Percentiles rank a stretch among this genome's conserved stretches.
Conservation (phyloP, 768 basidiomycete species). For the Sistotremastrum suecicum region DNA sequence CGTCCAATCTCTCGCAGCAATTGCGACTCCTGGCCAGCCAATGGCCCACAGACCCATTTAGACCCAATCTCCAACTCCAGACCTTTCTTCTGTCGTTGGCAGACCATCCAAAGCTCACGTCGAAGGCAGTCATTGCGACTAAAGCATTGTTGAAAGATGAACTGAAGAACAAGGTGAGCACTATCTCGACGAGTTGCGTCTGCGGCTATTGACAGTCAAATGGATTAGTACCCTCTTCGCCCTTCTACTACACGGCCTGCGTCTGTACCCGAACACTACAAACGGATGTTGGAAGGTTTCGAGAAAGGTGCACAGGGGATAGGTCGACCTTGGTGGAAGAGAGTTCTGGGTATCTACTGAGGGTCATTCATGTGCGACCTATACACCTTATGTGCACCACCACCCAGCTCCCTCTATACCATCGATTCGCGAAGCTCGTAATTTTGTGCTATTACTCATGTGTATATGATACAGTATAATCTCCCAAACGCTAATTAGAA, state of each 20-base stretch:
- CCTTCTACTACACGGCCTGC: slow-evolving; percentile 51
- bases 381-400: neutral
- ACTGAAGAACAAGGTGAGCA: slow-evolving; percentile 41
- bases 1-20: slow-evolving; percentile 29
- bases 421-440: too few relatives aligned
- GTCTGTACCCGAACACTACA: slow-evolving; percentile 61
- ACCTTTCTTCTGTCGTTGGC: slow-evolving; percentile 50
- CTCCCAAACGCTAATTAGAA: neutral
- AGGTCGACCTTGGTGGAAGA: slow-evolving; percentile 70
- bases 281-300: slow-evolving; percentile 56
- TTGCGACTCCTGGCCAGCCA: slow-evolving; percentile 40
- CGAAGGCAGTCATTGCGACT: slow-evolving; percentile 44
- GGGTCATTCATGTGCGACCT: slow-evolving; percentile 25
- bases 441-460: neutral
- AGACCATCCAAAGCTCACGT: slow-evolving; percentile 53
- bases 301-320: slow-evolving; percentile 69
- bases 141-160: slow-evolving; percentile 40
- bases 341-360: slow-evolving; percentile 51
- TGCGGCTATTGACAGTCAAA: neutral
- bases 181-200: slow-evolving; percentile 5
- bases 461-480: neutral
- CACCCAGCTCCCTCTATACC: slow-evolving; percentile 12
- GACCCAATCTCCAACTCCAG: slow-evolving; percentile 62
- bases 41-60: slow-evolving; percentile 64
- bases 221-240: slow-evolving; percentile 5